phyloP scores from a whole-genome alignment of 805 yeast species.

The Peterozyma xylosa region DNA sequence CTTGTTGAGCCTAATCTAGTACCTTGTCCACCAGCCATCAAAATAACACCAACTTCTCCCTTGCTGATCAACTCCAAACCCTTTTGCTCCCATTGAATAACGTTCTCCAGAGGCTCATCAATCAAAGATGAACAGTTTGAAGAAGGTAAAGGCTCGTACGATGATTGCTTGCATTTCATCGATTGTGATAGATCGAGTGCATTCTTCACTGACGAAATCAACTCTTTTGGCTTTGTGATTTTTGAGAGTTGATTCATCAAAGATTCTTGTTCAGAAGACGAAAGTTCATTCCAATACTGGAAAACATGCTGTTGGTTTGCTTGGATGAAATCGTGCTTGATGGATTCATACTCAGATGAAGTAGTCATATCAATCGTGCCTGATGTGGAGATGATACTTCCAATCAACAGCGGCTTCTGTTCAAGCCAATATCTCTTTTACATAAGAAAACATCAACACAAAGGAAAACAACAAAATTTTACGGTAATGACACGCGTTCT shows the following conservation, averaged over 20 bases:
- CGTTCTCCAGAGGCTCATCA: constrained; percentile 18
- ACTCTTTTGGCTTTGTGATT: constrained; percentile 32
- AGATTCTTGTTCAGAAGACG: constrained; percentile 23
- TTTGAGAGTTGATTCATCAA: constrained; percentile 33
- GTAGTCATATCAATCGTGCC: too few relatives aligned
- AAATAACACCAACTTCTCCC: constrained; percentile 78
- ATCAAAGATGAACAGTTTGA: constrained; percentile 41
- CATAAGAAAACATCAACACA: too few relatives aligned
- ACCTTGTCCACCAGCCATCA: constrained; percentile 99
- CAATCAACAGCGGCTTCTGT: too few relatives aligned
- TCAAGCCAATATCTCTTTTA: too few relatives aligned
- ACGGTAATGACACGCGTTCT: too few relatives aligned
- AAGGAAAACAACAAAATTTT: too few relatives aligned
- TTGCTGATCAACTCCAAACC: constrained; percentile 66
- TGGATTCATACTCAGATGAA: not conserved
- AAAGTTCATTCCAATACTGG: constrained; percentile 33
- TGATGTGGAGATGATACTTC: too few relatives aligned
- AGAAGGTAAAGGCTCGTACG: constrained; percentile 47
- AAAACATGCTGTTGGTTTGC: constrained; percentile 53
- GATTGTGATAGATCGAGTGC: constrained; percentile 34
- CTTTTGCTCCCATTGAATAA: constrained; percentile 20
- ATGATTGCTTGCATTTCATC: constrained; percentile 12
- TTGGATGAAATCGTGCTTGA: constrained; percentile 24
- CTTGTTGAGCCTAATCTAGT: constrained; percentile 82
- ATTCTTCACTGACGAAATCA: constrained; percentile 31